These are phyloP conservation scores for Allium sativum DNA, from an alignment of 106 monocot genomes.

Conservation along the genomic window DNA sequence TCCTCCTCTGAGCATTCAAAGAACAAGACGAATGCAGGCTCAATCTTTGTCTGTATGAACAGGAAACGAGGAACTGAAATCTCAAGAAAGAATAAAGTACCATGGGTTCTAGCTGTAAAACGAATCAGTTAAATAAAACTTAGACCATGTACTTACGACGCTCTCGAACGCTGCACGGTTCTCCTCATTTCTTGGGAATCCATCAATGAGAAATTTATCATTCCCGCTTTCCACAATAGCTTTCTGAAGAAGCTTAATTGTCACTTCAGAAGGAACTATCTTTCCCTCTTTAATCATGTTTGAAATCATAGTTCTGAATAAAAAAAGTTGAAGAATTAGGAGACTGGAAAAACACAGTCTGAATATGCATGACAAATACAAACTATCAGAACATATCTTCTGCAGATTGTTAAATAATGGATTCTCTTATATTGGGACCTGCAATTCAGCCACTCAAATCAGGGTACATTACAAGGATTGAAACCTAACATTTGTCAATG, in stretches of 20 bases:
- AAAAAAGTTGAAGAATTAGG: slow-evolving; percentile 1
- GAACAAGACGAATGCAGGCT: slow-evolving; percentile 73
- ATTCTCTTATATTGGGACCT: too few relatives aligned
- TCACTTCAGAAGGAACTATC: slow-evolving; percentile 84
- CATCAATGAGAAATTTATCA: slow-evolving; percentile 85
- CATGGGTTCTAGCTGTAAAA: too few relatives aligned
- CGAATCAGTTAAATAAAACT: too few relatives aligned
- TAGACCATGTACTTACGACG: slow-evolving; percentile 44
- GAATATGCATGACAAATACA: too few relatives aligned
- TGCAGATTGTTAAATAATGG: too few relatives aligned
- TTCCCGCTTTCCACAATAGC: slow-evolving; percentile 76
- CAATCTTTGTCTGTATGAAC: slow-evolving; percentile 46
- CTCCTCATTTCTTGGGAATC: slow-evolving; percentile 87
- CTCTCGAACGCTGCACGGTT: slow-evolving; percentile 79
- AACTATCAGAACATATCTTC: too few relatives aligned
- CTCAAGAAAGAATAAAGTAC: too few relatives aligned
- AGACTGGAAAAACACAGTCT: background rate
- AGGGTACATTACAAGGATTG: too few relatives aligned
- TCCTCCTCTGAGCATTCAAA: slow-evolving; percentile 83
- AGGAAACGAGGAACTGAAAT: slow-evolving; percentile 3
- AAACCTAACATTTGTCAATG: too few relatives aligned
- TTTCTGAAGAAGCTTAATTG: slow-evolving; percentile 59
- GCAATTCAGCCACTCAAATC: too few relatives aligned
- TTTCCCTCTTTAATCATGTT: slow-evolving; percentile 91
- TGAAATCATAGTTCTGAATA: slow-evolving; percentile 67